Evolutionary conservation across 805 yeast genomes (phyloP).

Genomic region (Zygosaccharomyces bisporus): DNA sequence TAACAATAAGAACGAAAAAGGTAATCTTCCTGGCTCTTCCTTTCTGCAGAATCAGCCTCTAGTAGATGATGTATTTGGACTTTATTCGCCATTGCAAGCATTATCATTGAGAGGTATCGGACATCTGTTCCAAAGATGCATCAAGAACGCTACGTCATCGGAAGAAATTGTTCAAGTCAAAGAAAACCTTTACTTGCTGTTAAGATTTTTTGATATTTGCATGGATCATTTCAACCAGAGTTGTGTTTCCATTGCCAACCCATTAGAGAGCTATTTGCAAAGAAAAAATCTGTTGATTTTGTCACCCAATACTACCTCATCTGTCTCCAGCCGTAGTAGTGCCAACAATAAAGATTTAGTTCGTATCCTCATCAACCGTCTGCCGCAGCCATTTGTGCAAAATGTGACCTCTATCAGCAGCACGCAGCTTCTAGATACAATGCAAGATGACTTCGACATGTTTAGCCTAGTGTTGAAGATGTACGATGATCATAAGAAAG

Average conservation of each 20-base stretch:
- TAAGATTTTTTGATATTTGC: conserved; percentile 33
- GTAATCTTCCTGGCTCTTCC: conserved; percentile 6
- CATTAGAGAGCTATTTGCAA: conserved; percentile 24
- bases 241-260: conserved; percentile 26
- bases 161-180: conserved; percentile 18
- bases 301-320: conserved; percentile 4
- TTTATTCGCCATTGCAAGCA: conserved; percentile 29
- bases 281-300: conserved; percentile 13
- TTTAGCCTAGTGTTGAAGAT: conserved; percentile 22
- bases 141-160: conserved; percentile 10
- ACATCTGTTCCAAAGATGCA: conserved; percentile 19
- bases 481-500: conserved; percentile 18
- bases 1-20: conserved; percentile 7
- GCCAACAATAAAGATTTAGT: conserved; percentile 21
- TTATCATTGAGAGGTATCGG: conserved; percentile 34
- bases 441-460: conserved; percentile 25
- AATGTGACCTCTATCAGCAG: conserved; percentile 19
- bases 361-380: conserved; percentile 17
- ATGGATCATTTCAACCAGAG: conserved; percentile 22
- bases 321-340: conserved; percentile 7
- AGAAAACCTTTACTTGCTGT: conserved; percentile 29
- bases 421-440: conserved; percentile 14
- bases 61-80: conserved; percentile 32
- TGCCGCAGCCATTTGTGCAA: conserved; percentile 27
- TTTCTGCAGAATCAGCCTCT: conserved; percentile 22